These are phyloP conservation scores for Talaromyces sp. DNA, from an alignment of 2,329 filamentous ascomycete genomes.

Conservation along the genomic window DNA sequence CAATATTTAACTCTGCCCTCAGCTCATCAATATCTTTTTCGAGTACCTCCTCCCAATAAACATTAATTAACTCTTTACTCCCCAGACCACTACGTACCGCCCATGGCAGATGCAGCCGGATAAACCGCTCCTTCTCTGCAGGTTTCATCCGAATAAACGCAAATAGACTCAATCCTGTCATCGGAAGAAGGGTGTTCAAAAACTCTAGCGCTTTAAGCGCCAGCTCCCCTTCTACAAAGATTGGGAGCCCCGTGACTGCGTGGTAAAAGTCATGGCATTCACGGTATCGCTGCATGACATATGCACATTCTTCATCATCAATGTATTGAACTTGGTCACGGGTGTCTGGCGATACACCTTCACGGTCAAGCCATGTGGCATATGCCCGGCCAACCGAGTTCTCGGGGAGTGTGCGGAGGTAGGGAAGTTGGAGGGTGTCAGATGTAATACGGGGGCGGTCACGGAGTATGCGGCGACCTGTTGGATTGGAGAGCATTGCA, in stretches of 20 bases:
- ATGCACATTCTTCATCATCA: slow-evolving; percentile 92
- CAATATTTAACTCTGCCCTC: slow-evolving; percentile 75
- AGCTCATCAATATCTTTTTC: slow-evolving; percentile 79
- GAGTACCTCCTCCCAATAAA: slow-evolving; percentile 96
- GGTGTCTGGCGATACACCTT: slow-evolving; percentile 91
- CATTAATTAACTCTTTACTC: slow-evolving; percentile 82
- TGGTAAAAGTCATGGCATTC: slow-evolving; percentile 99
- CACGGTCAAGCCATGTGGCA: slow-evolving; percentile 86
- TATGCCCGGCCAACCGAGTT: slow-evolving; percentile 82
- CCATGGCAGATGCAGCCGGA: slow-evolving; percentile 73
- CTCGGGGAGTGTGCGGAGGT: slow-evolving; percentile 70
- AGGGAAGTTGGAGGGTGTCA: slow-evolving; percentile 64
- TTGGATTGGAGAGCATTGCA: slow-evolving; percentile 82
- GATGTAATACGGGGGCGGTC: slow-evolving; percentile 88
- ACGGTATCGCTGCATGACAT: slow-evolving; percentile 97
- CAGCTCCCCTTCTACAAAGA: slow-evolving; percentile 92
- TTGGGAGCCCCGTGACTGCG: slow-evolving; percentile 84
- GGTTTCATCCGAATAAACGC: slow-evolving; percentile 68
- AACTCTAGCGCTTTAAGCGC: slow-evolving; percentile 99
- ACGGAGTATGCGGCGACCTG: slow-evolving; percentile 86
- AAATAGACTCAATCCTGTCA: slow-evolving; percentile 86
- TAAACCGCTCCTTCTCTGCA: slow-evolving; percentile 68
- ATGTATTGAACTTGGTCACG: slow-evolving; percentile 82
- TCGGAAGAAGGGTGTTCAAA: slow-evolving; percentile 88
- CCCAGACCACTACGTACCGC: slow-evolving; percentile 79